Conservation (phyloP, 768 basidiomycete genomes). For the Termitomyces sp. region DNA sequence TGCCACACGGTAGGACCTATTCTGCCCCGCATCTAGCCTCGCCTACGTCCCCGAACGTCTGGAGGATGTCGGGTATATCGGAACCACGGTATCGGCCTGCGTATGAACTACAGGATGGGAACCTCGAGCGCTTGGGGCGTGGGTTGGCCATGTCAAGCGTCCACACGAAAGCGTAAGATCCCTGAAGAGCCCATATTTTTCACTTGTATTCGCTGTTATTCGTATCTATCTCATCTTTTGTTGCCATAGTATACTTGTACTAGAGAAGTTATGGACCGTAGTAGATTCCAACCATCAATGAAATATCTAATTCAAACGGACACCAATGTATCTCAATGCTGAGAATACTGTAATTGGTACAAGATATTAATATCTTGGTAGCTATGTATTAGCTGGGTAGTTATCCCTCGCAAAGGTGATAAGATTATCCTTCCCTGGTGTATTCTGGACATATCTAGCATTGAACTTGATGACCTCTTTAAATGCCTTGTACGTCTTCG, state of each 20-base stretch:
- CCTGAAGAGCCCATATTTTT: neutral
- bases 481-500: conserved; percentile 1
- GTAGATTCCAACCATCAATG: neutral
- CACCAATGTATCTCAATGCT: neutral
- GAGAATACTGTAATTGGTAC: neutral
- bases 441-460: conserved; percentile 7
- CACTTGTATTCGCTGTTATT: neutral
- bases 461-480: conserved; percentile 10
- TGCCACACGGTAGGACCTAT: conserved; percentile 4
- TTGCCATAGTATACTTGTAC: neutral
- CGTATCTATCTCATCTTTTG: neutral
- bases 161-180: neutral
- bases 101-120: conserved; percentile 71
- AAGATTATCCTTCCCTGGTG: conserved; percentile 5
- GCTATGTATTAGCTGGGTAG: neutral
- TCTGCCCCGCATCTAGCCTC: neutral
- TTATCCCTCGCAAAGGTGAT: neutral
- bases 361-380: neutral
- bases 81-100: conserved; percentile 62
- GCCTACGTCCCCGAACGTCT: conserved; percentile 5
- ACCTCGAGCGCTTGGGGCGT: conserved; percentile 67
- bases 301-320: neutral
- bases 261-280: neutral
- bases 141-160: conserved; percentile 19
- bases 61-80: conserved; percentile 8